Base-by-base conservation (phyloP, 2,329 filamentous ascomycete genomes). In the Simplicillium aogashimaense region DNA sequence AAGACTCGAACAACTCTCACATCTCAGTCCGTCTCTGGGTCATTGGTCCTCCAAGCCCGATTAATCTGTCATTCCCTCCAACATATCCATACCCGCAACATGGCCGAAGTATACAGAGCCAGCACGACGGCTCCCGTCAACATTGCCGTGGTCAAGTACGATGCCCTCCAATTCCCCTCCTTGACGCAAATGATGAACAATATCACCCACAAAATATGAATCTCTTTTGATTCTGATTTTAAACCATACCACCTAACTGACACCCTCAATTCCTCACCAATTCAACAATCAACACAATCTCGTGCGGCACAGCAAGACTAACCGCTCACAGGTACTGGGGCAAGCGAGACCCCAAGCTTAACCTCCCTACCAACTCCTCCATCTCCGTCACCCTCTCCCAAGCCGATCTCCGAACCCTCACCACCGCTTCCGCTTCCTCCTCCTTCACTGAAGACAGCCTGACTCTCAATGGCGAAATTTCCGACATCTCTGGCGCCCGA, bases 91-190 rank as follows among this genome's bases (percentile, higher is more conserved):
- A 25, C 9, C 20, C 30, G 16, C 16, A 35, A 30, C 34, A 35
- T 28, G 14, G 16, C 36, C 36, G 14, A 30, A 30, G 29, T 97
- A 55, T 89, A 94, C 70, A 83, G 88, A 54, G 86, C 92, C 52
- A 95, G 86, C 70, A 95, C 92, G 44, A 97, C 89, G 48, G 92
- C 92, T 32, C 92, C 90, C 12, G 90, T 97, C 58, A 97, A 97
- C 71, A 97, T 97, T 59, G 90, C 90, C 50, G 89, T 97, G 43
- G 92, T 97, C 68, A 97, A 97, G 84, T 94, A 56, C 39, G 61
- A 25, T 25, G 20, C 20, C 20, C 20, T 25, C 20, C 20, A 6
- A 5, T 25, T 25, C 20, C 20, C 20, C 9, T 9, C 20, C 20
- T 9, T 25, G 35, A 18, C 4, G 8, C 36, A 16, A 37, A 37